A percentile compares a stretch with the other conserved stretches of the same genome.
These are phyloP conservation scores for Cunninghamia lanceolata DNA, from an alignment of 75 land plant genomes.

Conservation along the genomic window DNA sequence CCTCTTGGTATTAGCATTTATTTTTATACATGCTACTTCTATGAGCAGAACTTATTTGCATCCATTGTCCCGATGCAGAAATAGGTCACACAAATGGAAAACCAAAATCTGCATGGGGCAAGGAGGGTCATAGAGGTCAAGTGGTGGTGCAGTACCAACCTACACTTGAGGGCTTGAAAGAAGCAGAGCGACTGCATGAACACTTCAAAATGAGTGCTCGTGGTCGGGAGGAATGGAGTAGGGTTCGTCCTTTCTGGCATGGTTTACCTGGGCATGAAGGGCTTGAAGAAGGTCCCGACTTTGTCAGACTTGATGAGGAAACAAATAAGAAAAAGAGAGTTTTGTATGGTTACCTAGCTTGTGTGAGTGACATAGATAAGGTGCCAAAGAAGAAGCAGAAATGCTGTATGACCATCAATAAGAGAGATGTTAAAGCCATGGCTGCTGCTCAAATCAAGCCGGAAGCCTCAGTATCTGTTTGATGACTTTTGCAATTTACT, in stretches of 20 bases:
- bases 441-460: not conserved
- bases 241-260: constrained; percentile 31
- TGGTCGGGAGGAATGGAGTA: constrained; percentile 23
- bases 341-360: constrained; percentile 31
- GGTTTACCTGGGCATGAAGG: constrained; percentile 31
- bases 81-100: constrained; percentile 20
- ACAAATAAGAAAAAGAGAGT: constrained; percentile 23
- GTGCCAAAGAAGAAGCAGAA: constrained; percentile 12
- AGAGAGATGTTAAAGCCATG: constrained; percentile 5
- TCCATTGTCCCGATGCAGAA: constrained; percentile 12
- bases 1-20: not conserved
- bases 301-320: constrained; percentile 25
- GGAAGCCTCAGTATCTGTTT: not conserved
- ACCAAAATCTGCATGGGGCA: constrained; percentile 29
- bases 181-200: constrained; percentile 28
- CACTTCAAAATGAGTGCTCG: constrained; percentile 25
- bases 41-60: not conserved
- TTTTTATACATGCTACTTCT: not conserved
- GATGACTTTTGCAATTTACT: not conserved
- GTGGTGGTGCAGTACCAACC: constrained; percentile 27
- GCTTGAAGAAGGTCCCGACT: constrained; percentile 29
- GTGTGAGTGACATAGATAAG: constrained; percentile 14
- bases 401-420: not conserved
- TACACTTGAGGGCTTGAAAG: constrained; percentile 20
- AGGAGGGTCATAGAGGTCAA: constrained; percentile 36